phyloP scores from a whole-genome alignment of 495 filamentous ascomycete species.

The Penicillium arizonense region DNA sequence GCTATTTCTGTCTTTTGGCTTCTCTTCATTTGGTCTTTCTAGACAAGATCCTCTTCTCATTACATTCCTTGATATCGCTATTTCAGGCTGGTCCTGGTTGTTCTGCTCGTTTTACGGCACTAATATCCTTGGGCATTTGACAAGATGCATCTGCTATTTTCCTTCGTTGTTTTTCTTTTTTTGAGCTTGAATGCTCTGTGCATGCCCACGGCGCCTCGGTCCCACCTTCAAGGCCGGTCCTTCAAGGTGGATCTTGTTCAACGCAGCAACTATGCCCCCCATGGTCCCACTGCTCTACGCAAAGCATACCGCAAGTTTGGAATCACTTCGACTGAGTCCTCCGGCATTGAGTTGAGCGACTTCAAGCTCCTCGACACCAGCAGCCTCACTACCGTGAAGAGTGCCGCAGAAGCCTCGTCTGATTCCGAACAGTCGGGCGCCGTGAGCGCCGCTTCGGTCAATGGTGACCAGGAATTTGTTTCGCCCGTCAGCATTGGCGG shows the following conservation, averaged over 20 bases:
- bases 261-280: constrained; percentile 50
- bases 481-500: constrained; percentile 70
- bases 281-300: constrained; percentile 56
- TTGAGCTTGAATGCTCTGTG: constrained; percentile 40
- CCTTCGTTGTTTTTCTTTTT: constrained; percentile 26
- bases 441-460: constrained; percentile 60
- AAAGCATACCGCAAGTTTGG: constrained; percentile 66
- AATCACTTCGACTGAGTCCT: constrained; percentile 31
- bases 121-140: constrained; percentile 3
- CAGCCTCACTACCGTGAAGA: constrained; percentile 12
- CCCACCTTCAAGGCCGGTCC: constrained; percentile 35
- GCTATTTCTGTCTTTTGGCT: constrained; percentile 14
- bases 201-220: constrained; percentile 22
- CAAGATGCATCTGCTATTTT: constrained; percentile 33
- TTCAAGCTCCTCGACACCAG: constrained; percentile 33
- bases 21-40: constrained; percentile 1
- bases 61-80: constrained; percentile 7
- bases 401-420: constrained; percentile 7
- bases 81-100: constrained; percentile 9
- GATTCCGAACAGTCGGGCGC: constrained; percentile 46
- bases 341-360: constrained; percentile 30
- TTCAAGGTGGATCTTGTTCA: constrained; percentile 61
- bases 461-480: constrained; percentile 67
- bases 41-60: constrained; percentile 10
- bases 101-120: constrained; percentile 5